A percentile compares a stretch with the other conserved stretches of the same genome.
These are phyloP conservation scores for Carex cristatella DNA, from an alignment of 176 grass and related monocot species.

Conservation along the genomic window DNA sequence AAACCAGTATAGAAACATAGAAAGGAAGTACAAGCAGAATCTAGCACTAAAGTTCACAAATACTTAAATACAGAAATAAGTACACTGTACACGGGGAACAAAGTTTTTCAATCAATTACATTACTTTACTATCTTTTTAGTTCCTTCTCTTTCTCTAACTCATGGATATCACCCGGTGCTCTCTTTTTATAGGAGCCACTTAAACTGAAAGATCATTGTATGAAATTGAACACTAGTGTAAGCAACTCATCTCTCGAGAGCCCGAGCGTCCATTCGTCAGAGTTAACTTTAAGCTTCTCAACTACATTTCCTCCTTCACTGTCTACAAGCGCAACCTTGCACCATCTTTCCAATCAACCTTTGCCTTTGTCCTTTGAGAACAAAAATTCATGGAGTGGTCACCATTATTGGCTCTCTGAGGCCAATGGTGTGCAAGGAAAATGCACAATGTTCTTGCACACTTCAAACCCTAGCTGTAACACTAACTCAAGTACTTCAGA, in stretches of 20 bases:
- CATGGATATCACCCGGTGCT: neutral
- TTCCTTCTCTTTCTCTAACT: neutral
- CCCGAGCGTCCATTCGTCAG: slow-evolving; percentile 32
- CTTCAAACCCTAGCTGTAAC: slow-evolving; percentile 20
- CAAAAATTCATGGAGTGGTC: slow-evolving; percentile 25
- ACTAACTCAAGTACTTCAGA: slow-evolving; percentile 40
- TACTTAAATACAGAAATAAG: slow-evolving; percentile 8
- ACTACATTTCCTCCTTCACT: slow-evolving; percentile 27
- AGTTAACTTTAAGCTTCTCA: slow-evolving; percentile 68
- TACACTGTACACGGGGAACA: neutral
- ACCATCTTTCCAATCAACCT: slow-evolving; percentile 22
- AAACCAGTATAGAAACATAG: neutral
- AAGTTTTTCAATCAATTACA: neutral
- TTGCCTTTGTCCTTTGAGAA: slow-evolving; percentile 28
- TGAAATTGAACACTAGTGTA: slow-evolving; percentile 26
- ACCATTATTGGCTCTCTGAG: slow-evolving; percentile 11
- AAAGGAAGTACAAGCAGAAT: slow-evolving; percentile 16
- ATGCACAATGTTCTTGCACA: neutral
- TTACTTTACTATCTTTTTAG: neutral
- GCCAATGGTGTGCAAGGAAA: neutral
- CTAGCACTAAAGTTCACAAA: slow-evolving; percentile 6
- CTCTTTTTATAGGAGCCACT: slow-evolving; percentile 19
- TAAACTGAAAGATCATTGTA: slow-evolving; percentile 44
- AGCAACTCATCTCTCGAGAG: slow-evolving; percentile 24
- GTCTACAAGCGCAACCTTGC: slow-evolving; percentile 26